A percentile compares a stretch with the other conserved stretches of the same genome.
Evolutionary conservation across 1,139 yeast genomes (phyloP).

Genomic region (Lizanozyma gosingica): DNA sequence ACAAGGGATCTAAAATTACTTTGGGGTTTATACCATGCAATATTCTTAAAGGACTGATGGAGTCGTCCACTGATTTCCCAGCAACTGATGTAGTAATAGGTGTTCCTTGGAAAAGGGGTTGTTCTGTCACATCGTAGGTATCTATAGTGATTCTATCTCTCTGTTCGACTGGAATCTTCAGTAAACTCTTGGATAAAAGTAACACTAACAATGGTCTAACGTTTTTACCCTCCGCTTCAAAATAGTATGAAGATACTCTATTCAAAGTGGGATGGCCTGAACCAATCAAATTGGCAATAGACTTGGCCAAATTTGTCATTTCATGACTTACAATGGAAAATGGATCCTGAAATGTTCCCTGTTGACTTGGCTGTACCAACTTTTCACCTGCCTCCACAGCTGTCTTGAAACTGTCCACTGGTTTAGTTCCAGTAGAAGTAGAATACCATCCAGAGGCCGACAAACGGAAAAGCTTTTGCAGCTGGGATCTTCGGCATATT

Average conservation of each 20-base stretch:
- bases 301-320: slow-evolving; percentile 82
- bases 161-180: slow-evolving; percentile 63
- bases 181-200: slow-evolving; percentile 71
- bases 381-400: slow-evolving; percentile 76
- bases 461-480: neutral
- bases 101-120: slow-evolving; percentile 48
- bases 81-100: slow-evolving; percentile 40
- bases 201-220: slow-evolving; percentile 87
- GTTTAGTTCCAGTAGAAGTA: neutral
- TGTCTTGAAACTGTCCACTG: slow-evolving; percentile 26
- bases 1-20: slow-evolving; percentile 71
- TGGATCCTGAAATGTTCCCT: slow-evolving; percentile 59
- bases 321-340: slow-evolving; percentile 89
- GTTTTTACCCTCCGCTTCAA: slow-evolving; percentile 93
- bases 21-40: slow-evolving; percentile 85
- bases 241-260: slow-evolving; percentile 84
- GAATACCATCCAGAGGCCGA: neutral
- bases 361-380: slow-evolving; percentile 62
- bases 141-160: slow-evolving; percentile 60
- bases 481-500: neutral
- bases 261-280: slow-evolving; percentile 91
- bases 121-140: slow-evolving; percentile 54
- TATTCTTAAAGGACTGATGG: slow-evolving; percentile 72
- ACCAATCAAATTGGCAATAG: slow-evolving; percentile 80
- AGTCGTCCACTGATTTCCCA: slow-evolving; percentile 46